Evolutionary conservation across 345 rosid species (phyloP).

Genomic region (Brassica juncea): DNA sequence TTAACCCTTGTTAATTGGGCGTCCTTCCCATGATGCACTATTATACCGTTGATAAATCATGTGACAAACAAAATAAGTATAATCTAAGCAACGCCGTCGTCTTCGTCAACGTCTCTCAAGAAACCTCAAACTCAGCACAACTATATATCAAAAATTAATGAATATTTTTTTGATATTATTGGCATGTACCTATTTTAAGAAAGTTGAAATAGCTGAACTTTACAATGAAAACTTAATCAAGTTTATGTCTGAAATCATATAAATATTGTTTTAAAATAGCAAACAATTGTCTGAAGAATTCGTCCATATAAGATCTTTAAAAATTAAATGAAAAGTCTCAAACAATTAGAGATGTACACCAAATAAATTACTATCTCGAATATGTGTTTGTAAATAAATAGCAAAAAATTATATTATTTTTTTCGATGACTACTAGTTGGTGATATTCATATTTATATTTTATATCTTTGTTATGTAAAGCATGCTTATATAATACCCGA

Average conservation of each 20-base stretch:
- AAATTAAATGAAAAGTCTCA: too few species aligned
- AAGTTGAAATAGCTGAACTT: neutral
- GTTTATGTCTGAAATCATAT: neutral
- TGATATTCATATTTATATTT: too few species aligned
- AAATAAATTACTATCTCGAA: neutral
- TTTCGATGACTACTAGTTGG: neutral
- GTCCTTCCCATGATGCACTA: constrained; percentile 12
- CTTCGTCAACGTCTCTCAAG: neutral
- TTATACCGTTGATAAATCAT: neutral
- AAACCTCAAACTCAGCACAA: neutral
- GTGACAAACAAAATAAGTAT: neutral
- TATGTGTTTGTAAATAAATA: neutral
- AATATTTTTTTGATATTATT: neutral
- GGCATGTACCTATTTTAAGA: neutral
- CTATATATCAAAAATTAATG: neutral
- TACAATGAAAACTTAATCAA: neutral
- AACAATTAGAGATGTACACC: neutral
- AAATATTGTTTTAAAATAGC: neutral
- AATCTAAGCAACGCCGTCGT: neutral
- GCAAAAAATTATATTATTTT: neutral
- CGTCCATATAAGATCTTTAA: neutral
- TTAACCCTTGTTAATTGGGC: neutral
- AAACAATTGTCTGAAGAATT: neutral
- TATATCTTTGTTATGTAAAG: neutral
- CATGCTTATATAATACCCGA: neutral